Evolutionary conservation across 1,284 basidiomycete species (phyloP).

Genomic region (Tylopilus sp.): DNA sequence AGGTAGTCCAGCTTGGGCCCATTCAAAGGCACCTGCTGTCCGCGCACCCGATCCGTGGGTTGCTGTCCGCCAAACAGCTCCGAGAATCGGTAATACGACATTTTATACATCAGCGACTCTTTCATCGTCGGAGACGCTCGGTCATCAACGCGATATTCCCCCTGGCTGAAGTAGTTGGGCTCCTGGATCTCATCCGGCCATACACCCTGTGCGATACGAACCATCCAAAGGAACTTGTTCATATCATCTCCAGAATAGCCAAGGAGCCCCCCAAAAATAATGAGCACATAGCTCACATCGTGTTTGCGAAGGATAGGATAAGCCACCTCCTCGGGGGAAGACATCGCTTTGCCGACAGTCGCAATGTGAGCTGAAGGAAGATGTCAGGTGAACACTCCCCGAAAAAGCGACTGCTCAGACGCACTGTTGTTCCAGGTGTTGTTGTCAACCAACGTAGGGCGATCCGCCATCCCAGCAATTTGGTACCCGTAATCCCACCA

Average conservation of each 20-base stretch:
- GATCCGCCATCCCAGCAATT: constrained; percentile 97
- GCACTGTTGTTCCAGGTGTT: constrained; percentile 99
- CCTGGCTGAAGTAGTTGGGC: constrained; percentile 89
- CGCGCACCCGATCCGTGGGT: constrained; percentile 78
- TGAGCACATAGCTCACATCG: constrained; percentile 96
- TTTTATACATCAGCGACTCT: constrained; percentile 97
- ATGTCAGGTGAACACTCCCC: constrained; percentile 6
- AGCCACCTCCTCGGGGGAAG: constrained; percentile 88
- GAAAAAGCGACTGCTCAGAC: constrained; percentile 29
- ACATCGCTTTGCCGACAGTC: constrained; percentile 98
- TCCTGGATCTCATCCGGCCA: constrained; percentile 99
- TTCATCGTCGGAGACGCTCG: constrained; percentile 87
- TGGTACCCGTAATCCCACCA: constrained; percentile 99
- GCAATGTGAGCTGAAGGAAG: constrained; percentile 77
- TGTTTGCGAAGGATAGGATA: constrained; percentile 97
- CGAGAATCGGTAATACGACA: constrained; percentile 93
- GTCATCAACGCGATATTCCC: constrained; percentile 94
- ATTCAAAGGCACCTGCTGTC: constrained; percentile 70
- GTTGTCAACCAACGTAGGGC: constrained; percentile 97
- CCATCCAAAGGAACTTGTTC: constrained; percentile 99
- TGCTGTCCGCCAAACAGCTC: constrained; percentile 80
- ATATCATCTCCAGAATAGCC: constrained; percentile 99
- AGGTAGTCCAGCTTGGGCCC: constrained; percentile 86
- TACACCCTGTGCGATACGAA: constrained; percentile 95
- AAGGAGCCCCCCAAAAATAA: constrained; percentile 96